Conservation (phyloP, 208 protist species). For the Trichomonas tenax region DNA sequence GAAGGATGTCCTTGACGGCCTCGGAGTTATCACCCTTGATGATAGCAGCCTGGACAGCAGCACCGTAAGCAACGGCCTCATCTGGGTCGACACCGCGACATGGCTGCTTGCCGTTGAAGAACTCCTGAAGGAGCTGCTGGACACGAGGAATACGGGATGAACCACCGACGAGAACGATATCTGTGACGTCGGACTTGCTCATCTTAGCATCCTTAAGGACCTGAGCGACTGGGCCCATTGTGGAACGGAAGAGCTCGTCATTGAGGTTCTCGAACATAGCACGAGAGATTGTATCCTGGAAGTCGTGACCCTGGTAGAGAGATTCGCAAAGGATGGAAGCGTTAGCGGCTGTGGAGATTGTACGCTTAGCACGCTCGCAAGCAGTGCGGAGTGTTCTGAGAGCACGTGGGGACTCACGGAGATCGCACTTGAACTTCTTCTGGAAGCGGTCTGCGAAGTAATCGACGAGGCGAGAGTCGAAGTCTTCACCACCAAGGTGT, state of each 20-base stretch:
- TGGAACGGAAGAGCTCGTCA: conserved; percentile 57
- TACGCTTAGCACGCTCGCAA: conserved; percentile 79
- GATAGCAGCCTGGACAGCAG: conserved; percentile 83
- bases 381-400: conserved; percentile 55
- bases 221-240: conserved; percentile 56
- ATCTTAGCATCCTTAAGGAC: conserved; percentile 63
- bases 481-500: too few species aligned
- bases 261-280: conserved; percentile 87
- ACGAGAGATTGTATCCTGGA: conserved; percentile 72
- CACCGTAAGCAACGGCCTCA: too few species aligned
- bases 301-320: too few species aligned
- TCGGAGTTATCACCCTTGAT: conserved; percentile 52
- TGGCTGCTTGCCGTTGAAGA: conserved; percentile 70
- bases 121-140: too few species aligned
- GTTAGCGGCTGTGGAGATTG: too few species aligned
- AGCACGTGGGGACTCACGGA: conserved; percentile 49
- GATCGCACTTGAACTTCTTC: too few species aligned
- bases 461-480: conserved; percentile 81
- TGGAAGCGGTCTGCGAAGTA: conserved; percentile 92
- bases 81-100: conserved; percentile 55
- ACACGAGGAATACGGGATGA: too few species aligned
- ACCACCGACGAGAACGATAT: conserved; percentile 68
- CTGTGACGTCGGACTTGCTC: conserved; percentile 57
- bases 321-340: too few species aligned
- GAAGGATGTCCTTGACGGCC: not conserved